Evolutionary conservation across 2,329 filamentous ascomycete genomes (phyloP).

Genomic region (Aspergillus fijiensis): DNA sequence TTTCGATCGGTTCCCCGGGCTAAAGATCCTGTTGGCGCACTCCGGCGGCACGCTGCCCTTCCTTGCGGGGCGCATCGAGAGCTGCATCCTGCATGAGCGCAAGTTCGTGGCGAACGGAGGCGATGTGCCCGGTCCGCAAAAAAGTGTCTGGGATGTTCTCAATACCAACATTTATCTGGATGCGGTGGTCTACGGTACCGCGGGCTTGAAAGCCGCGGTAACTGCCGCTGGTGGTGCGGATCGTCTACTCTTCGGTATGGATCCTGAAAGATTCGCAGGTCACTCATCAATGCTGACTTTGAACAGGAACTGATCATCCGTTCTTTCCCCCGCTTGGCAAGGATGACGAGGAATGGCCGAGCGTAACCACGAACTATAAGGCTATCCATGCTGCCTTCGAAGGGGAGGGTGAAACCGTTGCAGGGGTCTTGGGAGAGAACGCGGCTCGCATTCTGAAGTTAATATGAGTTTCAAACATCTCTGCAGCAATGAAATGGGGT

Average conservation of each 20-base stretch:
- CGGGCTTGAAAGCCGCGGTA: constrained; percentile 69
- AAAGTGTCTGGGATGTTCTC: constrained; percentile 63
- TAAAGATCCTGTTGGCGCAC: constrained; percentile 80
- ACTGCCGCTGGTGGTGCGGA: constrained; percentile 59
- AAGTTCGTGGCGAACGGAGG: constrained; percentile 66
- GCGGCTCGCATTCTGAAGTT: constrained; percentile 45
- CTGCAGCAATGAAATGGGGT: background rate
- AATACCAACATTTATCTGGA: constrained; percentile 82
- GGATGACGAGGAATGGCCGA: constrained; percentile 43
- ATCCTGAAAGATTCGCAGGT: background rate
- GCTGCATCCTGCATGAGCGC: constrained; percentile 79
- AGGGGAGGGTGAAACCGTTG: constrained; percentile 30
- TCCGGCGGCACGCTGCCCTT: constrained; percentile 87
- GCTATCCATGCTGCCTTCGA: constrained; percentile 43
- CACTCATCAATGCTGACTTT: constrained; percentile 8
- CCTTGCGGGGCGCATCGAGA: constrained; percentile 82
- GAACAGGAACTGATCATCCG: constrained; percentile 45
- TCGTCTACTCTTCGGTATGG: constrained; percentile 43
- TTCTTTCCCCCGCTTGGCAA: constrained; percentile 46
- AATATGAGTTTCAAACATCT: constrained; percentile 17
- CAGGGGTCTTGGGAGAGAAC: constrained; percentile 46
- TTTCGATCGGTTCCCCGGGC: constrained; percentile 69
- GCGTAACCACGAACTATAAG: constrained; percentile 49
- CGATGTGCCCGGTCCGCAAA: constrained; percentile 59
- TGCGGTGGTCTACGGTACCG: constrained; percentile 58